These are phyloP conservation scores for Darksidea phi DNA, from an alignment of 495 filamentous ascomycete genomes.

Conservation along the genomic window DNA sequence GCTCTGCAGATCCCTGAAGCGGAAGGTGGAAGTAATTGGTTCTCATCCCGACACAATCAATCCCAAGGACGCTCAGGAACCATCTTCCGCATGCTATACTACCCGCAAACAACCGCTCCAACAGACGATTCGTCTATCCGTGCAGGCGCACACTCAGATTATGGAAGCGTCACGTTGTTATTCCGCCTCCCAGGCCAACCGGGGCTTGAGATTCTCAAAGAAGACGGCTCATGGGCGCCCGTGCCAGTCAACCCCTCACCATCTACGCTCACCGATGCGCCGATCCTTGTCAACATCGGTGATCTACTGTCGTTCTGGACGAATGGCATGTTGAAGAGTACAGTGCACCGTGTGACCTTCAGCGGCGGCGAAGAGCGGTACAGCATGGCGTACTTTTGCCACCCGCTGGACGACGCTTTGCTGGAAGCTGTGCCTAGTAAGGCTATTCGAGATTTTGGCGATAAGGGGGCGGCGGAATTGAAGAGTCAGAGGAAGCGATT, in stretches of 20 bases:
- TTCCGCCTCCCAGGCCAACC: slow-evolving; percentile 80
- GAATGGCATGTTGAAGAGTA: slow-evolving; percentile 74
- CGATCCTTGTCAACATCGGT: slow-evolving; percentile 90
- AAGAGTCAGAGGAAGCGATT: slow-evolving; percentile 39
- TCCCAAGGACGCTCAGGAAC: slow-evolving; percentile 62
- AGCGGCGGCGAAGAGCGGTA: slow-evolving; percentile 68
- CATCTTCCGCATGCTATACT: slow-evolving; percentile 76
- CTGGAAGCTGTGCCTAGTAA: slow-evolving; percentile 74
- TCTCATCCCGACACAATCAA: slow-evolving; percentile 68
- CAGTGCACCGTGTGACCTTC: slow-evolving; percentile 87
- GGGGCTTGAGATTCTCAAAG: slow-evolving; percentile 79
- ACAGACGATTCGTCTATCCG: slow-evolving; percentile 51
- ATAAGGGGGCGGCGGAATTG: slow-evolving; percentile 38
- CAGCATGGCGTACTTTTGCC: slow-evolving; percentile 88
- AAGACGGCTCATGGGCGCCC: slow-evolving; percentile 54
- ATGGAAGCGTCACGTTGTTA: slow-evolving; percentile 65
- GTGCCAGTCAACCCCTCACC: slow-evolving; percentile 59
- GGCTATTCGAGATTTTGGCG: slow-evolving; percentile 48
- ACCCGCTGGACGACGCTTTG: slow-evolving; percentile 70
- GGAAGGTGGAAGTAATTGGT: slow-evolving; percentile 62
- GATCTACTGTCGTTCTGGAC: slow-evolving; percentile 93
- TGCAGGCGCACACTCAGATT: slow-evolving; percentile 68
- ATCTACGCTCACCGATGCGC: slow-evolving; percentile 36
- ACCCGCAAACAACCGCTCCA: slow-evolving; percentile 44
- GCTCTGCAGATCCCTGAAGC: slow-evolving; percentile 59